Base-by-base conservation (phyloP, 305 asterid species). In the Ajuga reptans region DNA sequence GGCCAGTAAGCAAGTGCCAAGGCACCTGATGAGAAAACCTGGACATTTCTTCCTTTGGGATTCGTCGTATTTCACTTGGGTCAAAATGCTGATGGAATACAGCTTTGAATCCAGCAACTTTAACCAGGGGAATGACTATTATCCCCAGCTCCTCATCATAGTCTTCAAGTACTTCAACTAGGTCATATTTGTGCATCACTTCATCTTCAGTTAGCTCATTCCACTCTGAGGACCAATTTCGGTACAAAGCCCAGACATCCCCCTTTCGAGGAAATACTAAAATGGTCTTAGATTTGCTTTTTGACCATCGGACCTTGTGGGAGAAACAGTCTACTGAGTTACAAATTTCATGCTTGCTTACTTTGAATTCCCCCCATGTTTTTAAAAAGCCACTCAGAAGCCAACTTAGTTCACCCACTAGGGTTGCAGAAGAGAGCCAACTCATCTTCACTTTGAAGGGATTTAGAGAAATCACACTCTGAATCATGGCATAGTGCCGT, bases 21-120 rank as follows among this genome's bases (percentile, higher is more conserved):
- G 99, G 96, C 57, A 89, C 96, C 84, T 77, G 93, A 80, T 94
- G 99, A 71, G 99, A 94, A 76, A 94, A 89, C n/a, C 96, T 89
- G 37, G 82, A 72, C 85, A 94, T 88, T 80, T 94, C 99, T 77
- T 86, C 86, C 75, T 77, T 81, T 0, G 96, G 91, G 72, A 94
- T 86, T 74, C 80, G 77, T 56, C 70, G 76, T 64, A 85, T 79
- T 79, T 86, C 84, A 41, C 17, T 46, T 37, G 91, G 82, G 64
- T 81, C 71, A 33, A 86, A 74, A 76, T 79, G 89, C 78, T 72
- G 82, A 75, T 77, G 93, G 54, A 88, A 88, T 75, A 88, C 77
- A 9, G 84, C 64, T 80, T 82, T 88, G 72, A 77, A 83, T 59
- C 93, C 89, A 68, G 86, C 84, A 71, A 85, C 87, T 82, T 88